Conservation (phyloP, 2,329 filamentous ascomycete genomes). For the Epichloe scottii region DNA sequence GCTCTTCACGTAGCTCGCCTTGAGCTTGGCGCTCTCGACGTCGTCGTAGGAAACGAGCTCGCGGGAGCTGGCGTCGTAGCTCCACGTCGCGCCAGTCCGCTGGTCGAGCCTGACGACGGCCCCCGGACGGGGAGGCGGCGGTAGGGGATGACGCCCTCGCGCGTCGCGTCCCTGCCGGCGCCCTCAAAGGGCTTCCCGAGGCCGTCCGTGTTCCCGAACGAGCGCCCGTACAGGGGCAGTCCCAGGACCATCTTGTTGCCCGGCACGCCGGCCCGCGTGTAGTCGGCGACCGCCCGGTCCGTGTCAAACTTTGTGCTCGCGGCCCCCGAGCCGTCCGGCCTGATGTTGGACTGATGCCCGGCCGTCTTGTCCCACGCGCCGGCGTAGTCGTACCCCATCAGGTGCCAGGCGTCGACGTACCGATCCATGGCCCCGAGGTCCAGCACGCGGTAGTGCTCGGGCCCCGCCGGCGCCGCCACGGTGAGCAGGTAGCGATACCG, state of each 20-base stretch:
- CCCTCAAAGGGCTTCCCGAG: constrained; percentile 52
- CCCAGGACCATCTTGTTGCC: constrained; percentile 59
- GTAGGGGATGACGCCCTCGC: constrained; percentile 60
- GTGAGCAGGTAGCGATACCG: constrained; percentile 38
- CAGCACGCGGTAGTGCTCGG: constrained; percentile 35
- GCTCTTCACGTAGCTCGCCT: constrained; percentile 49
- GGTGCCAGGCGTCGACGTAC: constrained; percentile 45
- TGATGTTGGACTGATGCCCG: constrained; percentile 62
- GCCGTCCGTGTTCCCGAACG: constrained; percentile 56
- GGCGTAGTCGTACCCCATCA: constrained; percentile 61
- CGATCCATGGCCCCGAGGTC: constrained; percentile 41
- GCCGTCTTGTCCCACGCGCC: constrained; percentile 52
- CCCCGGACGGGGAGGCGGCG: constrained; percentile 54
- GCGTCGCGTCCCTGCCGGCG: constrained; percentile 43
- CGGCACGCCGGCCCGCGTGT: constrained; percentile 40
- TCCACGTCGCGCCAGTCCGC: constrained; percentile 53
- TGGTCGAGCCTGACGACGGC: constrained; percentile 44
- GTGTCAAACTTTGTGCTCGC: constrained; percentile 56
- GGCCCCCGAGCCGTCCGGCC: constrained; percentile 35
- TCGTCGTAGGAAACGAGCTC: constrained; percentile 63
- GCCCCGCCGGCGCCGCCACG: constrained; percentile 36
- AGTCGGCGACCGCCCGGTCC: constrained; percentile 45
- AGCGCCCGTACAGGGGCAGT: constrained; percentile 69
- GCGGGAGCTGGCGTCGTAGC: constrained; percentile 45
- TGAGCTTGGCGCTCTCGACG: constrained; percentile 41